phyloP scores from a whole-genome alignment of 2,329 filamentous ascomycete species.

The Penicillium occitanis region DNA sequence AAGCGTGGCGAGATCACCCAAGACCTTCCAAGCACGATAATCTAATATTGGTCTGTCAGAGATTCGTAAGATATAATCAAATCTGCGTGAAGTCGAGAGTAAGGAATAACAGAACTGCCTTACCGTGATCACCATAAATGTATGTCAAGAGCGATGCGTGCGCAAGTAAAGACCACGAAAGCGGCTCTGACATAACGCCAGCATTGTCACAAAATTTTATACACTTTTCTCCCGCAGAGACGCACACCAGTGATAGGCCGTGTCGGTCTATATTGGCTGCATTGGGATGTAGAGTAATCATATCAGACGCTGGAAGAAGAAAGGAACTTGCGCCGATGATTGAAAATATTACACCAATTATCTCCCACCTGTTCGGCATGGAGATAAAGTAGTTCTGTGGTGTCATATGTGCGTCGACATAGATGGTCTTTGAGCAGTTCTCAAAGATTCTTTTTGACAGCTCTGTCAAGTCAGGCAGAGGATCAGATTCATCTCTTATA shows the following conservation, averaged over 20 bases:
- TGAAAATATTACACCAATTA: conserved; percentile 27
- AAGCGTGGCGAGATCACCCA: conserved; percentile 24
- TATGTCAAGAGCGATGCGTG: conserved; percentile 26
- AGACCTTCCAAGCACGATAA: conserved; percentile 20
- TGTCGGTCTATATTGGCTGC: conserved; percentile 22
- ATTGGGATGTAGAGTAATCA: conserved; percentile 13
- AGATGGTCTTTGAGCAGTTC: conserved; percentile 23
- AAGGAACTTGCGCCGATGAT: conserved; percentile 24
- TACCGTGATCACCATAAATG: conserved; percentile 28
- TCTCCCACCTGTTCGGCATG: conserved; percentile 27
- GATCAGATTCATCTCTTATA: conserved; percentile 19
- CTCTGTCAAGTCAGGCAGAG: conserved; percentile 16
- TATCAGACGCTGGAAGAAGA: conserved; percentile 20
- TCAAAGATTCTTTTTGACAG: conserved; percentile 27
- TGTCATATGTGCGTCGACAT: conserved; percentile 24
- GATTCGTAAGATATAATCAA: neutral
- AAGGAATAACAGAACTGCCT: neutral
- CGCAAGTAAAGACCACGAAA: conserved; percentile 32
- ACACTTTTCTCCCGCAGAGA: conserved; percentile 33
- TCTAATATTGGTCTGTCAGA: conserved; percentile 17
- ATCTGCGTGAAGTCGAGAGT: too few relatives aligned
- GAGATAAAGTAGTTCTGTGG: conserved; percentile 25
- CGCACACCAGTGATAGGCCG: conserved; percentile 18
- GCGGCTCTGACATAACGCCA: conserved; percentile 28
- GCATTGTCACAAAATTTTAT: conserved; percentile 29